phyloP scores from a whole-genome alignment of 345 rosid genomes.

The Eucalyptus lansdowneana region DNA sequence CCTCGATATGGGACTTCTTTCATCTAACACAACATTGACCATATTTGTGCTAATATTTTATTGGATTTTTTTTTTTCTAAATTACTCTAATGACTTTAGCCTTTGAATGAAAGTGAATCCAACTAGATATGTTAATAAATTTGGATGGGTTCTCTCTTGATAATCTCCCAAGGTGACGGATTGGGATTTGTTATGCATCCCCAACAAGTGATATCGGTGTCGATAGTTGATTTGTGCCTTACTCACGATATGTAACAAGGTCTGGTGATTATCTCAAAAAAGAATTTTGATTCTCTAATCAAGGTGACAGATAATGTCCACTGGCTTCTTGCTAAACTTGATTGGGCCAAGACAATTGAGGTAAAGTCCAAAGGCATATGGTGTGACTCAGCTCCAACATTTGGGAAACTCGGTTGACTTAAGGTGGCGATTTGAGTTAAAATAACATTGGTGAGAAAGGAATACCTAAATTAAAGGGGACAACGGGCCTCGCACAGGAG shows the following conservation, averaged over 20 bases:
- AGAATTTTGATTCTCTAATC: not conserved
- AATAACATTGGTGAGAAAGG: not conserved
- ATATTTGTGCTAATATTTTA: not conserved
- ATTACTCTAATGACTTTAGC: not conserved
- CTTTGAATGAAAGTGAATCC: not conserved
- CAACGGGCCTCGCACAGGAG: not conserved
- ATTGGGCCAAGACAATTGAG: not conserved
- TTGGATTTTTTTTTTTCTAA: not conserved
- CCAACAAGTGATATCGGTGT: not conserved
- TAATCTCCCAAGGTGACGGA: not conserved
- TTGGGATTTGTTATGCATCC: not conserved
- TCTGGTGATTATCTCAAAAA: not conserved
- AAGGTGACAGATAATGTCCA: not conserved
- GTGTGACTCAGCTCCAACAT: not conserved
- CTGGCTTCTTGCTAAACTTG: not conserved
- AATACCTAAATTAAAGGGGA: not conserved
- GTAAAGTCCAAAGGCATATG: not conserved
- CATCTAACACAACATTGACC: not conserved
- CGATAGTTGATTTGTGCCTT: fast-evolving
- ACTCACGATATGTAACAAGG: not conserved
- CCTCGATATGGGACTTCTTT: not conserved
- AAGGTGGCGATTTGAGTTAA: not conserved
- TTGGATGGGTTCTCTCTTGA: not conserved
- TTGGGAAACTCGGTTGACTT: not conserved
- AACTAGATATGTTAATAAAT: not conserved